Evolutionary conservation across 192 early-diverging fungal genomes (phyloP).

Genomic region (Coemansia aciculifera): DNA sequence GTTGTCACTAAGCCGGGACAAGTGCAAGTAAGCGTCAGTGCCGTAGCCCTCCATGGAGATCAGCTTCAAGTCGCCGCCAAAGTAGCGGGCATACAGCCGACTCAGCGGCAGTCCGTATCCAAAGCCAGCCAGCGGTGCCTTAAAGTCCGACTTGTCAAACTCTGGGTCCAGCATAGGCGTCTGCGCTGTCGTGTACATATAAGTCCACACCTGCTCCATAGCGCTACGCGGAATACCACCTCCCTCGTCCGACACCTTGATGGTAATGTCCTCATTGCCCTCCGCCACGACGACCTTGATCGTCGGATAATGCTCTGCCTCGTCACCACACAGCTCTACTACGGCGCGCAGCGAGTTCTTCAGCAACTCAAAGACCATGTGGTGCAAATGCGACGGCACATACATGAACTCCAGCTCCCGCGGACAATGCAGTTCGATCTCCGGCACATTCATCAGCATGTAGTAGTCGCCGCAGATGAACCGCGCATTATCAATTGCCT

Average conservation of each 20-base stretch:
- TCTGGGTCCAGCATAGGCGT: conserved; percentile 69
- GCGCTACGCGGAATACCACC: conserved; percentile 88
- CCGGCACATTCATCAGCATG: conserved; percentile 76
- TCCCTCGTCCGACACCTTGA: conserved; percentile 96
- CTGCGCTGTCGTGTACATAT: conserved; percentile 85
- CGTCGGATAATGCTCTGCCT: conserved; percentile 85
- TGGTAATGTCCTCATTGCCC: conserved; percentile 91
- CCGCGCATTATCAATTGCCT: conserved; percentile 88
- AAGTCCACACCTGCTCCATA: conserved; percentile 91
- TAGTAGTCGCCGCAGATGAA: conserved; percentile 91
- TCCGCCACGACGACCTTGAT: conserved; percentile 90
- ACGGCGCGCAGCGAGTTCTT: conserved; percentile 96
- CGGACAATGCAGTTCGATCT: conserved; percentile 73
- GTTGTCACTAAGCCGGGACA: conserved; percentile 84
- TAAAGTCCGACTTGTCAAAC: conserved; percentile 74
- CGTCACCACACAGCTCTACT: conserved; percentile 85
- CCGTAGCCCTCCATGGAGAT: conserved; percentile 95
- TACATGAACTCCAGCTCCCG: conserved; percentile 92
- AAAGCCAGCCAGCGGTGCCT: conserved; percentile 83
- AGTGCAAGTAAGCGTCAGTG: conserved; percentile 94
- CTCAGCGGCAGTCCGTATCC: conserved; percentile 95
- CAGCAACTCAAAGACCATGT: conserved; percentile 96
- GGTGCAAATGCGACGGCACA: conserved; percentile 91
- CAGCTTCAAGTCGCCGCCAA: conserved; percentile 91
- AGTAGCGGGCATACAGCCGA: conserved; percentile 86